Evolutionary conservation across 1,139 yeast genomes (phyloP), one percentile per base, ranked within the genome.

Genomic region (Kodamaea fungicola): DNA sequence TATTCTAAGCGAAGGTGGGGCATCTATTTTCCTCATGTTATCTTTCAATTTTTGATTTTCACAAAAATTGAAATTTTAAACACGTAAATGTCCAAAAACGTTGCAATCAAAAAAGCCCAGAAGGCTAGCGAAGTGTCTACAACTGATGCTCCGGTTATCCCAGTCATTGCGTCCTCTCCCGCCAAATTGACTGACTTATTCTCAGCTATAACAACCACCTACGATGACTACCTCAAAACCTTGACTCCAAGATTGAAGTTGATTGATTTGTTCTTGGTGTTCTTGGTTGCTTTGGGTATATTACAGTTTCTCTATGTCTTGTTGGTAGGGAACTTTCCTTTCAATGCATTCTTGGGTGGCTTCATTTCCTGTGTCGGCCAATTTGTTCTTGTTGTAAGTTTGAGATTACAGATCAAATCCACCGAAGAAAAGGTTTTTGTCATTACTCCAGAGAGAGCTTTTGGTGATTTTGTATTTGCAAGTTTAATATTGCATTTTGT

Each of bases 261-360:
- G 40, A 83, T 92, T 54, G 97, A 92, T 59, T 51, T 74, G 8
- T 92, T 90, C 56, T 71, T 92, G 56, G 76, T 61, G 21, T 89
- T 87, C 49, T 64, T 92, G 42, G 90, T 92, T 9, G 60, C 68
- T 0, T 67, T 88, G 43, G 98, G 96, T 0, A 65, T 77, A 2
- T 62, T 86, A 33, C 97, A 92, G 62, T 87, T 89, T 57, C 62
- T 73, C 4, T 89, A 89, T 58, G 87, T 86, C 43, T 47, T 83
- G 28, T 46, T 89, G 10, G 78, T 89, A 38, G 96, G 97, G 23
- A 87, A 80, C 51, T 94, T 83, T 72, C 99, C 99, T 13, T 92
- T 94, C 74, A 92, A 92, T 63, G 97, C 97, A 24, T 92, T 92
- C 57, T 72, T 92, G 43, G 94, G 96, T 22, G 98, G 98, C 1